phyloP scores from a whole-genome alignment of 2,329 filamentous ascomycete genomes.

The Ceratocystis cacaofunesta region DNA sequence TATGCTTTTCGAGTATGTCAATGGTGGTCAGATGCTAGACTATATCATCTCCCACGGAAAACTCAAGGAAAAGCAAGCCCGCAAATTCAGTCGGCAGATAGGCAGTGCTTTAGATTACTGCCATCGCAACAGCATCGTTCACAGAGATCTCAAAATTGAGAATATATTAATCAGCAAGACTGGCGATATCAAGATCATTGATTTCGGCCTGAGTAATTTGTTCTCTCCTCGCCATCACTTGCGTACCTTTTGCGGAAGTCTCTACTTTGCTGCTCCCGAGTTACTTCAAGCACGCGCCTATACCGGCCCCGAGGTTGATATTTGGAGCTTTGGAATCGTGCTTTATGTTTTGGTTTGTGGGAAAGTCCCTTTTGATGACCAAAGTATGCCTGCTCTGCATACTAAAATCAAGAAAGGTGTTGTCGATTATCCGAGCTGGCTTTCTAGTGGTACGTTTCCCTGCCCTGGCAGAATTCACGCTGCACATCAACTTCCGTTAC shows the following conservation, averaged over 20 bases:
- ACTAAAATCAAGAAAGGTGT: constrained; percentile 97
- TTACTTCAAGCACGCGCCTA: constrained; percentile 87
- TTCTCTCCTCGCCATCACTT: constrained; percentile 74
- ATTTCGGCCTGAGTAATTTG: constrained; percentile 93
- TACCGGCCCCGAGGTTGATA: constrained; percentile 88
- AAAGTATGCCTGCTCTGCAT: constrained; percentile 96
- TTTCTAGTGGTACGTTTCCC: constrained; percentile 65
- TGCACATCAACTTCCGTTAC: neutral
- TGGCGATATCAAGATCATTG: constrained; percentile 98
- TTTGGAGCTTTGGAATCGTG: constrained; percentile 98
- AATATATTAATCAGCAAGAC: constrained; percentile 99
- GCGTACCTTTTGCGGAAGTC: constrained; percentile 92
- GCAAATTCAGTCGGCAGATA: constrained; percentile 95
- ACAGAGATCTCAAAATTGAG: constrained; percentile 94
- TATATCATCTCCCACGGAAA: constrained; percentile 98
- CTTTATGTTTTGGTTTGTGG: constrained; percentile 94
- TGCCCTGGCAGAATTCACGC: neutral
- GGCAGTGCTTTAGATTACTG: constrained; percentile 94
- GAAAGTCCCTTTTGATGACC: constrained; percentile 96
- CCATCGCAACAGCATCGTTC: constrained; percentile 94
- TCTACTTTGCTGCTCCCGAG: constrained; percentile 95
- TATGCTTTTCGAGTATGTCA: constrained; percentile 98
- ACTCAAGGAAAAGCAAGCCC: constrained; percentile 93
- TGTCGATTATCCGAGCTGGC: constrained; percentile 89
- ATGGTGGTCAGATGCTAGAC: constrained; percentile 97